phyloP scores from a whole-genome alignment of 257 asterid genomes.

The Solanum okadae region DNA sequence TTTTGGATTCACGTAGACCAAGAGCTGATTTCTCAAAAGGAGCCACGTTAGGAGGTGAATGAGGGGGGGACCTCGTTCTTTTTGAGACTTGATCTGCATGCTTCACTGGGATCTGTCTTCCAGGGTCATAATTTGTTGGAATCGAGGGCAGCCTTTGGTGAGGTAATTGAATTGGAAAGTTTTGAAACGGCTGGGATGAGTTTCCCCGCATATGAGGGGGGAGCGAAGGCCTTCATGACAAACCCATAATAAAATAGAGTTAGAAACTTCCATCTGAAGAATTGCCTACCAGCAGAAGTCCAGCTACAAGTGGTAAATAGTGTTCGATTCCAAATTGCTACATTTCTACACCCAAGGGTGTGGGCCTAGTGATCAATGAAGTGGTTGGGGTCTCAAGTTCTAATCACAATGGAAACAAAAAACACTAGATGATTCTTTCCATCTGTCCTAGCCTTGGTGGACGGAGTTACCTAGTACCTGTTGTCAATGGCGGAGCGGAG shows the following conservation, averaged over 20 bases:
- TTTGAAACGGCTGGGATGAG: slow-evolving; percentile 31
- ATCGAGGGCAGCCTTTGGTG: slow-evolving; percentile 25
- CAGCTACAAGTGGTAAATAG: not conserved
- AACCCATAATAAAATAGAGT: not conserved
- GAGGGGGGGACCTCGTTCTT: slow-evolving; percentile 70
- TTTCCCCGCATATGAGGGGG: slow-evolving; percentile 24
- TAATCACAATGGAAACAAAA: not conserved
- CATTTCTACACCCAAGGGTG: not conserved
- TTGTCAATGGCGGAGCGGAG: too few relatives aligned
- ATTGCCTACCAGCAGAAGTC: not conserved
- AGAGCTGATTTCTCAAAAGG: slow-evolving; percentile 21
- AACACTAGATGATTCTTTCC: not conserved
- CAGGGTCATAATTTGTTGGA: slow-evolving; percentile 25
- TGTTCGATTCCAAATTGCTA: not conserved
- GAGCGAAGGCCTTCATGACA: slow-evolving; percentile 36
- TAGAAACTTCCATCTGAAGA: not conserved
- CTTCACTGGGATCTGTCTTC: slow-evolving; percentile 31
- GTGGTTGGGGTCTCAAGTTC: not conserved
- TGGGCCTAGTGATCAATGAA: not conserved
- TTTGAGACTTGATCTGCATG: slow-evolving; percentile 48
- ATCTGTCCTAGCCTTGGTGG: not conserved
- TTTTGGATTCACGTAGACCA: slow-evolving; percentile 24
- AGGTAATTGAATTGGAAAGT: slow-evolving; percentile 16
- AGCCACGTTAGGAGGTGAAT: slow-evolving; percentile 20
- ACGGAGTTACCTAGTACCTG: not conserved